Base-by-base conservation (phyloP, 495 filamentous ascomycete species). In the Articulospora tetracladia region DNA sequence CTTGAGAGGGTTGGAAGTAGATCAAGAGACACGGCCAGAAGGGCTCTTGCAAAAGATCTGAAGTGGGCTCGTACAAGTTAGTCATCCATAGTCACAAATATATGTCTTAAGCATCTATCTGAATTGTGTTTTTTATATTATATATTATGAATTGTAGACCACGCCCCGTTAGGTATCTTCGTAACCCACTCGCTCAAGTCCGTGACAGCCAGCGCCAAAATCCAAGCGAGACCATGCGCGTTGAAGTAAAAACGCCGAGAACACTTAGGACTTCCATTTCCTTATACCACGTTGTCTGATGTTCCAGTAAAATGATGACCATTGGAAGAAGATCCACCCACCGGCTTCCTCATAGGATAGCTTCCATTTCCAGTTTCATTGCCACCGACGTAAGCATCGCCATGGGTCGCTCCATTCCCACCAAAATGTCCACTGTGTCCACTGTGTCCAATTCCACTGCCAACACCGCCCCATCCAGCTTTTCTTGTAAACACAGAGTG, bases 381-480 rank as follows among this genome's bases (percentile, higher is more conserved):
- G 17, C 50, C 50, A 6, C 68, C 65, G 6, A 67, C 69, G 27
- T 72, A 66, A 3, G 63, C 62, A 1, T 66, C 64, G 0, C 70
- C 67, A 53, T 63, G 74, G 70, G 62, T 73, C 15, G 53, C 27
- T 54, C 52, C 44, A 22, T 49, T 39, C 10, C 49, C 25, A 27
- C 68, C 50, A 30, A 47, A 19, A 2, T 24, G 3, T 3, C 23
- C 46, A 13, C 27, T 52, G 11, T 39, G 20, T 27, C 58, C 30
- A 46, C 27, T 19, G 58, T 63, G 12, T 60, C 60, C 34, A 36
- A 47, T 19, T 50, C 52, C 25, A 44, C 11, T 22, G 53, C 12
- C 36, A n/a, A 26, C 30, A 7, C 8, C 60, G 25, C 77, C 78
- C 79, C 79, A 82, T 0, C 79, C 79, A 8, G 70, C 77, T 26